Base-by-base conservation (phyloP, 2,329 filamentous ascomycete genomes). In the Verticillium longisporum region DNA sequence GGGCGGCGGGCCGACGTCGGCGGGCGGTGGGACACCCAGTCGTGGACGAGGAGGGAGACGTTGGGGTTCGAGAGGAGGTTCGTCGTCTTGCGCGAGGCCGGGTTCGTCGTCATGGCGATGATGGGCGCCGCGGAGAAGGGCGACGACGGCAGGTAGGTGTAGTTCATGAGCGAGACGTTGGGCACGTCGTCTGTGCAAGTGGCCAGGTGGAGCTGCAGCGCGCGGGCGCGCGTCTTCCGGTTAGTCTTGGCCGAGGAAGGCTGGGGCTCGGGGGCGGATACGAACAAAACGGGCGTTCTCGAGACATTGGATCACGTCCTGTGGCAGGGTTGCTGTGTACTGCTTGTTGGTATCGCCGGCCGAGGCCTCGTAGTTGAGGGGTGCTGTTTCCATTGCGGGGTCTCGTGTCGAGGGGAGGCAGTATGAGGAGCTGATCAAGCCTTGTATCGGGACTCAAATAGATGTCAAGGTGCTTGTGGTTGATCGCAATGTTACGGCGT, bases 141-240 rank as follows among this genome's bases (percentile, higher is more conserved):
- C 15, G 90, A 91, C 6, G 83, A 87, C 45, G 92, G 89, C 26
- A 99, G 89, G 77, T 97, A 98, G 71, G 95, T 98, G 80, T 98
- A 98, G 80, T 96, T 97, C 95, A 99, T 99, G 66, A 99, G 86
- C 41, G 92, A 96, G 66, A 98, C 91, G 74, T 98, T 92, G 10
- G 95, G 95, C 65, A 87, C 81, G 70, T 95, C 89, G 67, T 89
- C 83, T 68, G 87, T 87, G 74, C 90, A 96, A 61, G 95, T 99
- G 68, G 95, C 93, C 59, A 99, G 89, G 76, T 99, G 95, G 67
- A 99, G 91, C 92, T 97, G 26, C 26, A 31, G 26, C 26, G 26
- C 26, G 26, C 26, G 70, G 67, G 18, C 55, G 26, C 15, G 15
- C n/a, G 56, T 57, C 10, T 45, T 31, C 18, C 18, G 55, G 26